These are phyloP conservation scores for Aureobasidium leucospermi DNA, from an alignment of 2,329 filamentous ascomycete genomes.

Conservation along the genomic window DNA sequence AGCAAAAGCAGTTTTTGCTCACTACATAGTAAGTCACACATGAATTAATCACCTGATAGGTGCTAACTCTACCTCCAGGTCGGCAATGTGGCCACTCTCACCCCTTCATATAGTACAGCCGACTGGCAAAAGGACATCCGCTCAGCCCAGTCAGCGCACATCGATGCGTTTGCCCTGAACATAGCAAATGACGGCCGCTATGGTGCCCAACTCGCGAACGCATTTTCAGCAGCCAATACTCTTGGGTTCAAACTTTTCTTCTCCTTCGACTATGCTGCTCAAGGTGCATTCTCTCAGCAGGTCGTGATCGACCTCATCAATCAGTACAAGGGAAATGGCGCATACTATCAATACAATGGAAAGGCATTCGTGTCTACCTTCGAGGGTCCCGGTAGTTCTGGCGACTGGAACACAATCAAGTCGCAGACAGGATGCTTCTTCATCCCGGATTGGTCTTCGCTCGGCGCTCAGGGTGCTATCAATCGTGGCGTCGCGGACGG, in stretches of 20 bases:
- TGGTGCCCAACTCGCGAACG: slow-evolving; percentile 25
- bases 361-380: slow-evolving; percentile 51
- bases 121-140: not conserved
- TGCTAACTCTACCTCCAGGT: not conserved
- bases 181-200: slow-evolving; percentile 29
- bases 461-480: slow-evolving; percentile 25
- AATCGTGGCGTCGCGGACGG: slow-evolving; percentile 33
- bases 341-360: slow-evolving; percentile 44
- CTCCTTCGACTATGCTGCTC: slow-evolving; percentile 50
- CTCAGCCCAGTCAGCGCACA: slow-evolving; percentile 17
- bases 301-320: slow-evolving; percentile 39
- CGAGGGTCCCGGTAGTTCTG: slow-evolving; percentile 35
- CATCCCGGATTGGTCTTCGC: slow-evolving; percentile 41
- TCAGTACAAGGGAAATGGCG: slow-evolving; percentile 36
- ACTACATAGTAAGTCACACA: not conserved
- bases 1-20: slow-evolving; percentile 6
- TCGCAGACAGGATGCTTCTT: slow-evolving; percentile 34
- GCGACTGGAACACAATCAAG: slow-evolving; percentile 41
- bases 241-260: slow-evolving; percentile 49
- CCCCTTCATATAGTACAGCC: not conserved
- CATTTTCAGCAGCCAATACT: slow-evolving; percentile 33
- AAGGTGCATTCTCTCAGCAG: slow-evolving; percentile 31
- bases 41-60: not conserved
- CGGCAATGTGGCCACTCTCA: not conserved
- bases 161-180: slow-evolving; percentile 46